Percentiles rank a stretch among this genome's conserved stretches.
Conservation (phyloP, 2,329 filamentous ascomycete species). For the Exophiala viscosa region DNA sequence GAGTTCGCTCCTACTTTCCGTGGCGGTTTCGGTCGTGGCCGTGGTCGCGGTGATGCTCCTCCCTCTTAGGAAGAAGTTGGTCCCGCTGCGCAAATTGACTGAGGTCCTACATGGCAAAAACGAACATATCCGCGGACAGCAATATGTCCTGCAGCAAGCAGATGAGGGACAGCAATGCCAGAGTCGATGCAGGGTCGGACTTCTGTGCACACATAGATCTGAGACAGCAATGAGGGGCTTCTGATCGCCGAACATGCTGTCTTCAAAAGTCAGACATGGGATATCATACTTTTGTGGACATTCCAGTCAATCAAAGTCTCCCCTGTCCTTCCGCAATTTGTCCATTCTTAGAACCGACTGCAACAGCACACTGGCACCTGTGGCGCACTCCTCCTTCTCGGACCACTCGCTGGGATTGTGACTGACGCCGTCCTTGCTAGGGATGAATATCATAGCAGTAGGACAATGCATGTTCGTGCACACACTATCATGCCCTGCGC, state of each 20-base stretch:
- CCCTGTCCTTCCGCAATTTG: slow-evolving; percentile 19
- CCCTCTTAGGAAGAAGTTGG: slow-evolving; percentile 4
- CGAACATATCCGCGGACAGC: neutral
- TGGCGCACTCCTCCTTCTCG: slow-evolving; percentile 54
- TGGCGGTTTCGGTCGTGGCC: slow-evolving; percentile 85
- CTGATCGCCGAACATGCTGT: neutral
- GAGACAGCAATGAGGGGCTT: neutral
- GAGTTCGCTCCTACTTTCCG: slow-evolving; percentile 92
- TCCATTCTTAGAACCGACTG: slow-evolving; percentile 43
- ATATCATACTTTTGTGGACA: neutral
- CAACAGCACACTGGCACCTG: slow-evolving; percentile 25
- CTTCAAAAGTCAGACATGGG: neutral
- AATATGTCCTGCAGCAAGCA: neutral
- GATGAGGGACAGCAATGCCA: neutral
- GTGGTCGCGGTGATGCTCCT: slow-evolving; percentile 73
- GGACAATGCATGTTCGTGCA: slow-evolving; percentile 58
- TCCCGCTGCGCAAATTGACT: neutral
- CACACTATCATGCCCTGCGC: slow-evolving; percentile 65
- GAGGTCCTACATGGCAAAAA: neutral
- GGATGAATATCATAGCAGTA: slow-evolving; percentile 65
- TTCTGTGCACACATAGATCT: neutral
- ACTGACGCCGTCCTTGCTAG: slow-evolving; percentile 60
- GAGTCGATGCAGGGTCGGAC: neutral
- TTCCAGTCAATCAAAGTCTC: slow-evolving; percentile 14
- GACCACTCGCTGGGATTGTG: slow-evolving; percentile 64